phyloP scores from a whole-genome alignment of 495 filamentous ascomycete species.

The Aspergillus wentii region DNA sequence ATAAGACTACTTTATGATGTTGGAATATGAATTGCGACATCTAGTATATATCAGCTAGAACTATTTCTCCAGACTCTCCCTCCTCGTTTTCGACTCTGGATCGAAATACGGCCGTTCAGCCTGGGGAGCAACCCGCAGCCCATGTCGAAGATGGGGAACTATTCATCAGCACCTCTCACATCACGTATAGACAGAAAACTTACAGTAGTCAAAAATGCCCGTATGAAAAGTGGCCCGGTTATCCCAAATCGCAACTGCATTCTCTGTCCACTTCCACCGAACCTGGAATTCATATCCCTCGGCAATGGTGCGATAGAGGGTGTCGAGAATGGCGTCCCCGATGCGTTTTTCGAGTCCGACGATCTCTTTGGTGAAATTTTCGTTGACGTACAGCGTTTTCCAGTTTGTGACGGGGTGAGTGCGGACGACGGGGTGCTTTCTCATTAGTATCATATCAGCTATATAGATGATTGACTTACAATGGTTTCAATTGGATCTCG shows the following conservation, averaged over 20 bases:
- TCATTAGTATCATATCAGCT: too few species aligned
- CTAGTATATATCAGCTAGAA: too few species aligned
- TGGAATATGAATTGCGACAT: too few species aligned
- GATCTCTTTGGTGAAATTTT: constrained; percentile 13
- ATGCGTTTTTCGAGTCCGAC: constrained; percentile 11
- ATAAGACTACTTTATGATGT: too few species aligned
- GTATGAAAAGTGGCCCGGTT: constrained; percentile 10
- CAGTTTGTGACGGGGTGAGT: constrained; percentile 47
- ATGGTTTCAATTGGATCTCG: constrained; percentile 6
- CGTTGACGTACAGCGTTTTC: constrained; percentile 34
- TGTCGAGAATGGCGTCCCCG: constrained; percentile 3
- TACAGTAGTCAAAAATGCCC: constrained; percentile 13
- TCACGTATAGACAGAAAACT: too few species aligned
- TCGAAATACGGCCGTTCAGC: constrained; percentile 16
- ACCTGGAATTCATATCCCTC: constrained; percentile 11
- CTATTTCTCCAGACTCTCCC: not conserved
- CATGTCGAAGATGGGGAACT: constrained; percentile 12
- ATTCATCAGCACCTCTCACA: too few species aligned
- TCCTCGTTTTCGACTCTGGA: constrained; percentile 5
- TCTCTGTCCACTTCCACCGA: constrained; percentile 22
- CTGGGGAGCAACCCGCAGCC: constrained; percentile 12
- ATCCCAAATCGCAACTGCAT: constrained; percentile 26
- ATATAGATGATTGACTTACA: constrained; percentile 9
- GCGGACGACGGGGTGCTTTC: constrained; percentile 39
- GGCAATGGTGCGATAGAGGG: constrained; percentile 2